Conservation (phyloP, 2,329 filamentous ascomycete species). For the Hypomyces rosellus region DNA sequence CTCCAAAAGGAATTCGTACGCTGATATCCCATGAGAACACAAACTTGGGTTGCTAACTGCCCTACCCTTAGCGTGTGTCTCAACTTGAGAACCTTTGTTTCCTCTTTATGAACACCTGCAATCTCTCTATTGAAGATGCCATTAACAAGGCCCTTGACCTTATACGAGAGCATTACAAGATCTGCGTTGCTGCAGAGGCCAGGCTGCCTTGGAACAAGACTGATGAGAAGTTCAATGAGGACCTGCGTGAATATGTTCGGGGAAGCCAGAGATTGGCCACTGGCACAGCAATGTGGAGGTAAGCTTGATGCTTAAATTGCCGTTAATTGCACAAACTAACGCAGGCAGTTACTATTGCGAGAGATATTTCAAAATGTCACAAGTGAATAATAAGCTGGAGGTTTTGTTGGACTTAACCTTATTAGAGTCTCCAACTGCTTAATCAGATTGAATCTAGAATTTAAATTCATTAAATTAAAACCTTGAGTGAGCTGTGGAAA, state of each 20-base stretch:
- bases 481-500: no score
- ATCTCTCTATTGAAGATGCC: not conserved
- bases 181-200: not conserved
- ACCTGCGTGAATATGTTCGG: conserved; percentile 3
- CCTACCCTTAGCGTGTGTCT: not conserved
- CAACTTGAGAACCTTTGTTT: conserved; percentile 1
- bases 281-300: conserved; percentile 4
- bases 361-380: conserved; percentile 6
- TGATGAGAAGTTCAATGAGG: conserved; percentile 2
- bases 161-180: conserved; percentile 1
- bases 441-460: no score
- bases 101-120: not conserved
- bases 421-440: no score
- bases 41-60: not conserved
- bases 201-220: conserved; percentile 6
- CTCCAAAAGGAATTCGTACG: conserved; percentile 8
- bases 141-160: not conserved
- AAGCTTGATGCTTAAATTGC: not conserved
- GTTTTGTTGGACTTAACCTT: conserved; percentile 9
- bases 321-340: not conserved
- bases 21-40: not conserved
- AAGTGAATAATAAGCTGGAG: conserved; percentile 13
- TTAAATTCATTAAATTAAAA: no score
- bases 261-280: conserved; percentile 1
- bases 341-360: conserved; percentile 6